Evolutionary conservation across 2,329 filamentous ascomycete genomes (phyloP), one percentile per base, ranked within the genome.

Genomic region (Aspergillus melleus): DNA sequence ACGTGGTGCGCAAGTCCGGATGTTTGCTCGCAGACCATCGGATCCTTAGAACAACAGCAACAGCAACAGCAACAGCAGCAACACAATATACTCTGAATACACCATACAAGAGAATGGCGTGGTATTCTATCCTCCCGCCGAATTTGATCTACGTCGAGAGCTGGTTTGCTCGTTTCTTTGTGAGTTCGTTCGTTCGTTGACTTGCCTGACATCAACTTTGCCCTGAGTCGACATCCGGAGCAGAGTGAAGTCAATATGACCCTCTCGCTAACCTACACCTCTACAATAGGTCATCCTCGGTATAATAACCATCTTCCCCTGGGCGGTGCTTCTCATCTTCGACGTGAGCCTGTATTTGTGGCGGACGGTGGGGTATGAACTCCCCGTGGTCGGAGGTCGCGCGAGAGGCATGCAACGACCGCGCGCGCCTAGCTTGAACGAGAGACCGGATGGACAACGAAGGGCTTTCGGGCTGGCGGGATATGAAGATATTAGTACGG

Each of bases 81-180:
- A 5, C 24, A 29, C 26, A 8, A 29, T 29, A 8, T 29, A 29
- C 8, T 8, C 26, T 9, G 6, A 26, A 29, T 29, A 29, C 11
- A 39, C 9, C 8, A 47, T 42, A 24, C 49, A 9, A 32, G n/a
- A 60, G 51, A 54, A 90, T 90, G 88, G 83, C 83, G 49, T 83
- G 85, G 79, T 86, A 87, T 64, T 89, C 87, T 2, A 83, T 90
- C 60, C 81, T 90, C 36, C 88, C 88, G 1, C 77, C 81, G 19
- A 78, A 82, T 58, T 78, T 88, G 56, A 81, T 78, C 47, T 77
- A 79, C 44, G 71, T 89, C 55, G 88, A 90, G 71, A 83, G 80
- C 54, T 89, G 86, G 86, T 77, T 86, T 59, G 83, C 83, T 50
- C 81, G 85, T 10, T 70, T 86, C 49, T 90, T 89, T 71, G 87